These are phyloP conservation scores for Penicillium lividum DNA, from an alignment of 495 filamentous ascomycete genomes.

Conservation along the genomic window DNA sequence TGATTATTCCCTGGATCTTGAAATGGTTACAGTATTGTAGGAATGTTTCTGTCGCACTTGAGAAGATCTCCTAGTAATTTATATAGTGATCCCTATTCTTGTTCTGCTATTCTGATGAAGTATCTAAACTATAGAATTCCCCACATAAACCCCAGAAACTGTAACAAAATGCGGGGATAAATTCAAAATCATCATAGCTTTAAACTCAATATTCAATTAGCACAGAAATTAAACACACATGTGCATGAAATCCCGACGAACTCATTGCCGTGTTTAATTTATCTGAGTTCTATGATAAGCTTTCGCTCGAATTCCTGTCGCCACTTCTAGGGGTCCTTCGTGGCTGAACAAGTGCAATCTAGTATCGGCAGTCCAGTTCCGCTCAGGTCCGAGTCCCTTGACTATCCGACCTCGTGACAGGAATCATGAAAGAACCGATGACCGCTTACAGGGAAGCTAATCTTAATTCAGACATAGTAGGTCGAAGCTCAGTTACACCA, in stretches of 20 bases:
- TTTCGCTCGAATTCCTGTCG: background rate
- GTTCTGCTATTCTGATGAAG: background rate
- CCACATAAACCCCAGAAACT: background rate
- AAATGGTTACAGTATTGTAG: background rate
- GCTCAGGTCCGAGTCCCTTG: background rate
- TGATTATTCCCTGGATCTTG: background rate
- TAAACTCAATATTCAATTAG: background rate
- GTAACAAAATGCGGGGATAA: background rate
- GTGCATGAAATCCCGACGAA: background rate
- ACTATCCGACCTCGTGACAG: background rate
- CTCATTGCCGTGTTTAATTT: background rate
- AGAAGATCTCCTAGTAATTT: background rate
- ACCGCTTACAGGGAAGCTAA: background rate
- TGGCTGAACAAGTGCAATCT: background rate
- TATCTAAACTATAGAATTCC: background rate
- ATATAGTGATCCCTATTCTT: background rate
- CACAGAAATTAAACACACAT: background rate
- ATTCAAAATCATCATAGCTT: background rate
- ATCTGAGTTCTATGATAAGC: background rate
- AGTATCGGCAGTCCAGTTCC: background rate
- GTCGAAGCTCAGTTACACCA: constrained; percentile 10
- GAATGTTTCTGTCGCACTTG: background rate
- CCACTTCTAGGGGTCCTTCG: background rate
- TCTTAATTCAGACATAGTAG: background rate
- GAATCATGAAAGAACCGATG: background rate